These are phyloP conservation scores for Neofusicoccum parvum DNA, from an alignment of 2,329 filamentous ascomycete species.

Conservation along the genomic window DNA sequence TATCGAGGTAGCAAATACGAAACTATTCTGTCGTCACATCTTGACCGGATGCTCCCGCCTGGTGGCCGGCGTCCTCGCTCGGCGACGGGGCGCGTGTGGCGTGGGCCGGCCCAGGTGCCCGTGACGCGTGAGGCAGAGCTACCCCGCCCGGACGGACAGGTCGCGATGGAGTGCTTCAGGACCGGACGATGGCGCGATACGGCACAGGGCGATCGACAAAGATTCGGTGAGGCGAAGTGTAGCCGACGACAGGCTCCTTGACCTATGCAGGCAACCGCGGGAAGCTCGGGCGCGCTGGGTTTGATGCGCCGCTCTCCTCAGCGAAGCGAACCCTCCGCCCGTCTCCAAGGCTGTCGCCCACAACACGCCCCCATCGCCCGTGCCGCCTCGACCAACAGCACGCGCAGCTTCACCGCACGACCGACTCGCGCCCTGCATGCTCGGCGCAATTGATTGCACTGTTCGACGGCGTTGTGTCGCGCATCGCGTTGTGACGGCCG, in stretches of 20 bases:
- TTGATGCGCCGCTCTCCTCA: slow-evolving; percentile 8
- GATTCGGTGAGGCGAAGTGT: slow-evolving; percentile 9
- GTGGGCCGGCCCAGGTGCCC: background rate
- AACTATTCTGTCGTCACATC: background rate
- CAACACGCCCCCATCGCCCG: slow-evolving; percentile 74
- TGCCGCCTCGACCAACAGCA: slow-evolving; percentile 64
- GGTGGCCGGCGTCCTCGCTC: background rate
- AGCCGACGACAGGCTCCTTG: background rate
- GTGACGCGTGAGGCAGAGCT: slow-evolving; percentile 8
- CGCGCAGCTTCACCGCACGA: slow-evolving; percentile 1
- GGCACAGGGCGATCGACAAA: slow-evolving; percentile 4
- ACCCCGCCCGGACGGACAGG: slow-evolving; percentile 13
- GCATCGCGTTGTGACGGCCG: slow-evolving; percentile 15
- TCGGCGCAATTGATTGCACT: slow-evolving; percentile 9
- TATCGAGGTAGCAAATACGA: slow-evolving; percentile 12
- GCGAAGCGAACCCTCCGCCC: slow-evolving; percentile 14
- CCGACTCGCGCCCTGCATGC: slow-evolving; percentile 6
- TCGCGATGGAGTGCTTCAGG: background rate
- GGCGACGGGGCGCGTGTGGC: background rate
- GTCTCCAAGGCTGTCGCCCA: slow-evolving; percentile 1
- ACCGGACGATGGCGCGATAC: slow-evolving; percentile 6
- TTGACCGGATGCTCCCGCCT: background rate
- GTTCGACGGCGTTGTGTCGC: slow-evolving; percentile 15
- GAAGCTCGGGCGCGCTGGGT: slow-evolving; percentile 12
- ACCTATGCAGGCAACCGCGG: slow-evolving; percentile 9